These are phyloP conservation scores for Botrytis fabae DNA, from an alignment of 2,329 filamentous ascomycete genomes.

Conservation along the genomic window DNA sequence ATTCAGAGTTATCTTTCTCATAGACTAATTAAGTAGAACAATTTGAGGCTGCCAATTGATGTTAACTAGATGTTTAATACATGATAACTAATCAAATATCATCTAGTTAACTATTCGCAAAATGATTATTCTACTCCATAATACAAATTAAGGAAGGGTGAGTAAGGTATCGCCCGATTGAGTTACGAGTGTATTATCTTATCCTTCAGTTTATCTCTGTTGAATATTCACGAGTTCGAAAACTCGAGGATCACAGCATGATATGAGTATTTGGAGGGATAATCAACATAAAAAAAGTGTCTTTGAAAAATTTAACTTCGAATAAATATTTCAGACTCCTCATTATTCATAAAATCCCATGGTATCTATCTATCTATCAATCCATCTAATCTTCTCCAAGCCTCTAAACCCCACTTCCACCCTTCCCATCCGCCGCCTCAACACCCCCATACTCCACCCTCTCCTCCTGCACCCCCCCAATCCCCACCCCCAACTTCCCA, in stretches of 20 bases:
- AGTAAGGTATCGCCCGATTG: not conserved
- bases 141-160: not conserved
- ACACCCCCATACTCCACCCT: not conserved
- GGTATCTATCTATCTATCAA: not conserved
- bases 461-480: not conserved
- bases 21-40: not conserved
- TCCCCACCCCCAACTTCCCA: not conserved
- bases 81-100: accelerated
- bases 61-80: not conserved
- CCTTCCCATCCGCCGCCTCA: not conserved
- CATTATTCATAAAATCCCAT: not conserved
- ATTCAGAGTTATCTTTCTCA: no score
- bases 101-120: not conserved
- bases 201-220: no score
- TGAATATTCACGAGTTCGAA: not conserved
- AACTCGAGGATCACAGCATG: not conserved
- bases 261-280: accelerated
- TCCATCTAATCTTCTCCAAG: not conserved
- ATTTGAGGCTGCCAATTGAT: accelerated
- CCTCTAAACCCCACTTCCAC: not conserved
- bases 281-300: not conserved
- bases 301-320: not conserved
- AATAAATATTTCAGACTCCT: not conserved
- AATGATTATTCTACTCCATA: not conserved
- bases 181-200: not conserved